phyloP scores from a whole-genome alignment of 306 rosid species.

The Corylus americana region DNA sequence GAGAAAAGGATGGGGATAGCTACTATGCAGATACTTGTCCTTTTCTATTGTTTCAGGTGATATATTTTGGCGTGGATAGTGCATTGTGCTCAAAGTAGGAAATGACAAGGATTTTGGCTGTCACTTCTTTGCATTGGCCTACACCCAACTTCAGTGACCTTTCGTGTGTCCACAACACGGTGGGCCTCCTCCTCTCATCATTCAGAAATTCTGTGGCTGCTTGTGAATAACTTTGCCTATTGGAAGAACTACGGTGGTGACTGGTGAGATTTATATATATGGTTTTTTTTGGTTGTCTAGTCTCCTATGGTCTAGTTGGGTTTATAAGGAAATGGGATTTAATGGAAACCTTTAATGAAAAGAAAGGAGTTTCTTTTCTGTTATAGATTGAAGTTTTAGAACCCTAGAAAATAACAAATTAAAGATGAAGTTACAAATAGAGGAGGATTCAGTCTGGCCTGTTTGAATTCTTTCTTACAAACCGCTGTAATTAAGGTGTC shows the following conservation, averaged over 20 bases:
- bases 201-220: conserved; percentile 6
- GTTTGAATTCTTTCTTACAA: conserved; percentile 9
- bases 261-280: neutral
- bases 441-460: neutral
- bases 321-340: neutral
- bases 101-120: conserved; percentile 37
- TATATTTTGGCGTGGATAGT: conserved; percentile 41
- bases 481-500: conserved; percentile 1
- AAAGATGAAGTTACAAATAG: neutral
- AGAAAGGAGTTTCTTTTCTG: neutral
- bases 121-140: conserved; percentile 35
- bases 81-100: conserved; percentile 44
- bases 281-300: neutral
- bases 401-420: neutral
- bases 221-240: conserved; percentile 25
- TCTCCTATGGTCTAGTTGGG: neutral
- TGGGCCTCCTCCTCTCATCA: conserved; percentile 37
- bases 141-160: conserved; percentile 33
- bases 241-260: conserved; percentile 5
- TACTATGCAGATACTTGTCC: neutral
- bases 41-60: conserved; percentile 13
- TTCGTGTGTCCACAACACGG: conserved; percentile 25
- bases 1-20: neutral
- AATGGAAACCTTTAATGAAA: neutral
- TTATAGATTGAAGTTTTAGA: neutral